Evolutionary conservation across 1,284 basidiomycete genomes (phyloP).

Genomic region (Trichosporon sp.): DNA sequence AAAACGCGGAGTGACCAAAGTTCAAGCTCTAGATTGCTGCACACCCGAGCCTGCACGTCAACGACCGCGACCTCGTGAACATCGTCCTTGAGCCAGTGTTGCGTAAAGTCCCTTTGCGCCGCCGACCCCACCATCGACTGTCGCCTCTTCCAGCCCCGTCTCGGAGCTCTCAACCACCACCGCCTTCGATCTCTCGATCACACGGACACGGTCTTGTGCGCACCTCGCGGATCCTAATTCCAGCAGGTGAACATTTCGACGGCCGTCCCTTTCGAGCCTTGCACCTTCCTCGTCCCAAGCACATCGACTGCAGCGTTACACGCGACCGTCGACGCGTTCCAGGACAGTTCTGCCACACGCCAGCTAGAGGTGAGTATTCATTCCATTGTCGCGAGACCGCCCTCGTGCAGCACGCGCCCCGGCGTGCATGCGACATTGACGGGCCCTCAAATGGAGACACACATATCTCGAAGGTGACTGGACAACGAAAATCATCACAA

Average conservation of each 20-base stretch:
- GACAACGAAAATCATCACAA: conserved; percentile 17
- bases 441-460: background rate
- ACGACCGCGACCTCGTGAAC: conserved; percentile 16
- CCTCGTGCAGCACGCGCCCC: background rate
- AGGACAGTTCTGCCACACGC: conserved; percentile 18
- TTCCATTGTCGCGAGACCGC: too few species aligned
- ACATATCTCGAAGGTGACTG: conserved; percentile 17
- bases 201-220: conserved; percentile 17
- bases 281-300: conserved; percentile 10
- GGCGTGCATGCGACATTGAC: conserved; percentile 4
- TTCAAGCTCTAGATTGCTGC: background rate
- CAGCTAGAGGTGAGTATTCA: conserved; percentile 4
- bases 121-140: background rate
- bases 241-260: conserved; percentile 17
- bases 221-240: conserved; percentile 16
- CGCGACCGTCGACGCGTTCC: conserved; percentile 14
- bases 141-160: background rate
- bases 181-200: background rate
- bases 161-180: background rate
- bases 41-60: background rate
- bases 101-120: background rate
- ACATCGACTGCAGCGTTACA: conserved; percentile 9
- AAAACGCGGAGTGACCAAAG: conserved; percentile 7
- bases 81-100: background rate
- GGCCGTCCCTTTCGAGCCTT: conserved; percentile 14